Conservation (phyloP, 1,139 yeast genomes). For the Hyphopichia wangnamkhiaoensis region DNA sequence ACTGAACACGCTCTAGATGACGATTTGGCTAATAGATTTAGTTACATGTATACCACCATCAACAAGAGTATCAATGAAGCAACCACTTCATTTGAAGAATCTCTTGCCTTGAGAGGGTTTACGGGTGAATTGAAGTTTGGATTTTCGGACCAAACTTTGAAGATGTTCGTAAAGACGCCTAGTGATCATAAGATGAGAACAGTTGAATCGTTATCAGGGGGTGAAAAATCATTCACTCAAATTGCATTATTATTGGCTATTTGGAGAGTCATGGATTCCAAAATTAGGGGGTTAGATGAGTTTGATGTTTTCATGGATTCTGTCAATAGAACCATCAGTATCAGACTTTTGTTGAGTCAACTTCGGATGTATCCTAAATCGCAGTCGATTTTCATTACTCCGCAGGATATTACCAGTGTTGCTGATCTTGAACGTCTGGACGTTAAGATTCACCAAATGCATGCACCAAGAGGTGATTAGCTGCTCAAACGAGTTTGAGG, state of each 20-base stretch:
- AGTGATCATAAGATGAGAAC: conserved; percentile 61
- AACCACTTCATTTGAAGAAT: conserved; percentile 51
- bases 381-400: conserved; percentile 92
- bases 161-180: conserved; percentile 61
- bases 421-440: conserved; percentile 63
- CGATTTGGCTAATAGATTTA: conserved; percentile 49
- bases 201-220: conserved; percentile 89
- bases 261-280: conserved; percentile 90
- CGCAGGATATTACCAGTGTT: conserved; percentile 84
- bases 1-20: conserved; percentile 25
- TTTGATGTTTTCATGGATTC: conserved; percentile 99
- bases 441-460: conserved; percentile 72
- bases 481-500: not conserved
- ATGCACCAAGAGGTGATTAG: conserved; percentile 46
- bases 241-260: conserved; percentile 84
- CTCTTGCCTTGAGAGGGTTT: conserved; percentile 70
- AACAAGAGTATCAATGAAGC: conserved; percentile 35
- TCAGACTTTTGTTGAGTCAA: conserved; percentile 70
- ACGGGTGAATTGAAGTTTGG: conserved; percentile 71
- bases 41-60: conserved; percentile 50
- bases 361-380: conserved; percentile 62
- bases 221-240: conserved; percentile 94
- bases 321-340: conserved; percentile 79
- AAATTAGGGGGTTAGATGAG: conserved; percentile 89
- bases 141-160: conserved; percentile 49